Evolutionary conservation across 805 yeast genomes (phyloP), one percentile per base, ranked within the genome.

Genomic region (Ogataea angusta): DNA sequence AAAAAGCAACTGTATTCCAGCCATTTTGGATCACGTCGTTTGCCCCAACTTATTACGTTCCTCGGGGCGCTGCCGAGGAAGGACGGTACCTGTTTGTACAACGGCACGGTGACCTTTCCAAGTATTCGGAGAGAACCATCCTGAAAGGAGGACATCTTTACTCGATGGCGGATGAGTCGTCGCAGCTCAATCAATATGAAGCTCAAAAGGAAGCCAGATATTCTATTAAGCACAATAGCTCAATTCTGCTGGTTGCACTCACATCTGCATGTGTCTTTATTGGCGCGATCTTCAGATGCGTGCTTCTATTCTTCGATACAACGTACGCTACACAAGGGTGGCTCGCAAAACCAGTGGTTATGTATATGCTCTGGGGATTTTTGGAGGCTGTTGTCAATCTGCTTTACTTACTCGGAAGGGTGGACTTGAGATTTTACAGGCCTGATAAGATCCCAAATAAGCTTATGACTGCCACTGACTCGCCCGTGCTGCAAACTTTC

Each of bases 21-120:
- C 87, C 95, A 26, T 80, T 82, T 74, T 85, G 93, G 93, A 79
- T 85, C 53, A 79, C 80, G 57, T 71, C 78, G 5, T 82, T 83
- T 50, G 54, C 64, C 17, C 71, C 80, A 13, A 63, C 67, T 36
- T 85, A 84, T 60, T 84, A 70, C 62, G 82, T 80, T 10, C 68
- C 69, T 46, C 72, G 70, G 43, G 69, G 70, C 37, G 78, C 87
- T 2, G 66, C 72, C 7, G 63, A 63, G 15, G 44, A 44, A 10
- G 64, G 62, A 26, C 53, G 49, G 36, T 21, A 32, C 3, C 14
- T 51, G n/a, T 62, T 63, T 34, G 33, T 52, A 12, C 23, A 41
- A 18, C 42, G 36, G 23, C 51, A 48, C 37, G 39, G 44, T n/a
- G 39, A 39, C 14, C 52, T 51, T 17, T 34, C 47, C 19, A 35